phyloP scores from a whole-genome alignment of 768 basidiomycete genomes.

The Suillus spraguei region DNA sequence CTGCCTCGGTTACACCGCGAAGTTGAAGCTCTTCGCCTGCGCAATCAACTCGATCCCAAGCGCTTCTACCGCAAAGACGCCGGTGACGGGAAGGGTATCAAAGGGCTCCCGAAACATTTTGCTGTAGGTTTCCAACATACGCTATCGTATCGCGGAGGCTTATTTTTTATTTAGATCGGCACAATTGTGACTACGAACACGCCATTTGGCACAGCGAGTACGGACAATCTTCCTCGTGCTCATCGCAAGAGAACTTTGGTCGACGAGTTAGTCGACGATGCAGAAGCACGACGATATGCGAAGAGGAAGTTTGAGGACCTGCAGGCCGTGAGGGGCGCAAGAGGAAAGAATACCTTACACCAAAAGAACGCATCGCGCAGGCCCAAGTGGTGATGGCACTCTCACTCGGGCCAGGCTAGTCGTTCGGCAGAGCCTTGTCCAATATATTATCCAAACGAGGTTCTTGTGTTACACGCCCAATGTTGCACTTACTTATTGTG shows the following conservation, averaged over 20 bases:
- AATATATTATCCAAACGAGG: background rate
- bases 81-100: constrained; percentile 82
- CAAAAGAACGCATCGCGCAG: constrained; percentile 64
- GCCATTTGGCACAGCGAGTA: constrained; percentile 70
- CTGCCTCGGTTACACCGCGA: constrained; percentile 80
- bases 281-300: constrained; percentile 84
- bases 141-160: background rate
- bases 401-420: background rate
- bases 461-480: too few species aligned
- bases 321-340: constrained; percentile 65
- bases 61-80: constrained; percentile 88
- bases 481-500: too few species aligned
- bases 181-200: constrained; percentile 70
- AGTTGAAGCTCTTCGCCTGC: constrained; percentile 83
- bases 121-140: constrained; percentile 57
- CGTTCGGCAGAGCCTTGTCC: background rate
- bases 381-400: constrained; percentile 59
- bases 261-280: constrained; percentile 88
- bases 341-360: constrained; percentile 69
- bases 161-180: constrained; percentile 58
- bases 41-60: constrained; percentile 93
- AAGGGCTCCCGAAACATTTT: constrained; percentile 86
- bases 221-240: constrained; percentile 71
- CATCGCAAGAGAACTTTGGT: constrained; percentile 82
- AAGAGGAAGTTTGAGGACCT: constrained; percentile 89